These are phyloP conservation scores for Candida albicans DNA, from an alignment of 1,139 yeast species.

Conservation along the genomic window DNA sequence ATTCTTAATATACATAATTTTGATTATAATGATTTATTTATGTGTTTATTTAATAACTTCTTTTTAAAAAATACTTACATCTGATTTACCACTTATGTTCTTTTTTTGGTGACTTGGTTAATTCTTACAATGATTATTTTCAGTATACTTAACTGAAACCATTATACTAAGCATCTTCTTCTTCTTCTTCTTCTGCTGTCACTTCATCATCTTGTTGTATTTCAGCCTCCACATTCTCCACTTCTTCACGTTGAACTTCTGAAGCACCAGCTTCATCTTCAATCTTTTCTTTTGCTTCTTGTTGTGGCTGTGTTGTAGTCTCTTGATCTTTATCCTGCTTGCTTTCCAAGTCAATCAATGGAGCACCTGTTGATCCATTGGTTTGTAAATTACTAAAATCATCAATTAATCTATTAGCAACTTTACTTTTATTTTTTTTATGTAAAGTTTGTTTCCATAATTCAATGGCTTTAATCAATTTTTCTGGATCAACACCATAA, in stretches of 20 bases:
- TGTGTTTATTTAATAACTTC: background rate
- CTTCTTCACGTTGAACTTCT: conserved; percentile 18
- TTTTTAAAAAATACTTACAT: background rate
- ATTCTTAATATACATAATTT: background rate
- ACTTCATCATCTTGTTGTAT: conserved; percentile 16
- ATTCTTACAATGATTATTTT: no score
- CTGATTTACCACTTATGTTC: no score
- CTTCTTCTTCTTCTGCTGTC: conserved; percentile 4
- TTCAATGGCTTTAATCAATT: conserved; percentile 43
- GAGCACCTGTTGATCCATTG: conserved; percentile 19
- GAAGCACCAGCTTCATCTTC: conserved; percentile 15
- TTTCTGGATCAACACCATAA: conserved; percentile 52
- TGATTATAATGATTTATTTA: background rate
- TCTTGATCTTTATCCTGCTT: conserved; percentile 18
- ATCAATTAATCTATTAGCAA: conserved; percentile 61
- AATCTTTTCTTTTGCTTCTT: conserved; percentile 16
- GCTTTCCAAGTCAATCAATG: conserved; percentile 33
- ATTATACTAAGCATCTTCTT: conserved; percentile 15
- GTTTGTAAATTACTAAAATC: conserved; percentile 31
- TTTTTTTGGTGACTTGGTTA: background rate
- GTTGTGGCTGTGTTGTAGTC: no score
- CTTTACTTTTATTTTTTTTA: conserved; percentile 50
- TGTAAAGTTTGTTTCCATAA: conserved; percentile 67
- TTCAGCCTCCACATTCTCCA: conserved; percentile 20
- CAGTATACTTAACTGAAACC: no score